phyloP scores from a whole-genome alignment of 305 asterid species.

The Fraxinus platypoda region DNA sequence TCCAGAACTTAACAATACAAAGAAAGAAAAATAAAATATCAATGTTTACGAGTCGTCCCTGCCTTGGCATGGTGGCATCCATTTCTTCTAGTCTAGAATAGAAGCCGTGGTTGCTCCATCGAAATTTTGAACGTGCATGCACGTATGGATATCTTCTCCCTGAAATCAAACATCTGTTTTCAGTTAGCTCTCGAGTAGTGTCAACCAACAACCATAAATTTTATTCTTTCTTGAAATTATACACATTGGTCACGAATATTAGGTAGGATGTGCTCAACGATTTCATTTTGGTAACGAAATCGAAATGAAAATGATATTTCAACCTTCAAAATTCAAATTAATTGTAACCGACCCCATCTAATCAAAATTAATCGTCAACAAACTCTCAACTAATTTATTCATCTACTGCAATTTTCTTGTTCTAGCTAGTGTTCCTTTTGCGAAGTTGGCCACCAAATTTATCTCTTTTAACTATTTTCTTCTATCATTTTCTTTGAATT shows the following conservation, averaged over 20 bases:
- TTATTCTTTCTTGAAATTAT: background rate
- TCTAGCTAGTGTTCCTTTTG: background rate
- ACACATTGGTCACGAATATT: background rate
- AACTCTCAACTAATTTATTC: background rate
- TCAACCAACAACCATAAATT: background rate
- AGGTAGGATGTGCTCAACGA: background rate
- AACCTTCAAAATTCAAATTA: background rate
- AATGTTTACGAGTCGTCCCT: background rate
- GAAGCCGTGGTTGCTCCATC: background rate
- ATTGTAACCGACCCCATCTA: background rate
- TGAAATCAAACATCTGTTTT: background rate
- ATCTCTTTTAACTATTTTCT: background rate
- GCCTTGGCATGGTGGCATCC: background rate
- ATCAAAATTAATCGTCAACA: background rate
- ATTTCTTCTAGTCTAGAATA: background rate
- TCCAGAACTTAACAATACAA: background rate
- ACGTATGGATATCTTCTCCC: background rate
- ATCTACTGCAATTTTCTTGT: background rate
- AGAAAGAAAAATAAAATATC: background rate
- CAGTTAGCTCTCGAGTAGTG: background rate
- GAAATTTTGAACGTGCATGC: background rate
- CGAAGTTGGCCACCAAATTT: constrained; percentile 17
- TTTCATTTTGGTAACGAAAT: background rate
- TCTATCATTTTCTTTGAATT: constrained; percentile 25
- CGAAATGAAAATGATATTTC: background rate